Evolutionary conservation across 1,284 basidiomycete genomes (phyloP).

Genomic region (Heimioporus punctisporus): DNA sequence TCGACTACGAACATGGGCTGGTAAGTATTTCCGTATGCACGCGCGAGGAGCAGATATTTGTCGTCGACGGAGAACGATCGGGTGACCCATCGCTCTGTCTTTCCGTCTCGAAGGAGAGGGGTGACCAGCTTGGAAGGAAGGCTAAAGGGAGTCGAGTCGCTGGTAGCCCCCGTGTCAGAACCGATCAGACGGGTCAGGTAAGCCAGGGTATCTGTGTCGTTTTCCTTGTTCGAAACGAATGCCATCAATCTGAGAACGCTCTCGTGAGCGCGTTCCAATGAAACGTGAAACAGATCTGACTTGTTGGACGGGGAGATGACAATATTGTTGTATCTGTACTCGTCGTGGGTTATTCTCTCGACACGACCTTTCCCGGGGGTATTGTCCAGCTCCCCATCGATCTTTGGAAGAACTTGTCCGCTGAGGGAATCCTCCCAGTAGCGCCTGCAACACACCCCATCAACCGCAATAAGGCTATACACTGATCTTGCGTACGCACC

Average conservation of each 20-base stretch:
- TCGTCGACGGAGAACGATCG: constrained; percentile 38
- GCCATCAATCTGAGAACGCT: constrained; percentile 29
- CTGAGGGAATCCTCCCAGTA: constrained; percentile 39
- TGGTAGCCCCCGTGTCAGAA: constrained; percentile 30
- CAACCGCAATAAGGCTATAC: no score
- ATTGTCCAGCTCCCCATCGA: constrained; percentile 38
- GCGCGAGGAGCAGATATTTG: constrained; percentile 31
- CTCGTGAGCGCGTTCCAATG: constrained; percentile 1
- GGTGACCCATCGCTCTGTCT: constrained; percentile 27
- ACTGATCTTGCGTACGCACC: constrained; percentile 24
- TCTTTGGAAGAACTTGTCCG: constrained; percentile 25
- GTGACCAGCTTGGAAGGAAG: constrained; percentile 34
- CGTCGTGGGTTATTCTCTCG: constrained; percentile 39
- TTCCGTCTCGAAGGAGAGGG: constrained; percentile 29
- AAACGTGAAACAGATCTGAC: constrained; percentile 15
- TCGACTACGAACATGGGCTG: constrained; percentile 35
- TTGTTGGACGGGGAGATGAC: constrained; percentile 34
- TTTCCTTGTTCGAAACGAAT: constrained; percentile 41
- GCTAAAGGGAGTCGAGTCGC: constrained; percentile 24
- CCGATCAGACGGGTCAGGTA: constrained; percentile 31
- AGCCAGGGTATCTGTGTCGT: constrained; percentile 34
- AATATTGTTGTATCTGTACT: constrained; percentile 28
- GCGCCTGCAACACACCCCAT: constrained; percentile 39
- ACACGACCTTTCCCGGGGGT: constrained; percentile 37
- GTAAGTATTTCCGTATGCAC: constrained; percentile 28